Evolutionary conservation across 2,329 filamentous ascomycete genomes (phyloP).

Genomic region (Chrysoporthe puriensis): DNA sequence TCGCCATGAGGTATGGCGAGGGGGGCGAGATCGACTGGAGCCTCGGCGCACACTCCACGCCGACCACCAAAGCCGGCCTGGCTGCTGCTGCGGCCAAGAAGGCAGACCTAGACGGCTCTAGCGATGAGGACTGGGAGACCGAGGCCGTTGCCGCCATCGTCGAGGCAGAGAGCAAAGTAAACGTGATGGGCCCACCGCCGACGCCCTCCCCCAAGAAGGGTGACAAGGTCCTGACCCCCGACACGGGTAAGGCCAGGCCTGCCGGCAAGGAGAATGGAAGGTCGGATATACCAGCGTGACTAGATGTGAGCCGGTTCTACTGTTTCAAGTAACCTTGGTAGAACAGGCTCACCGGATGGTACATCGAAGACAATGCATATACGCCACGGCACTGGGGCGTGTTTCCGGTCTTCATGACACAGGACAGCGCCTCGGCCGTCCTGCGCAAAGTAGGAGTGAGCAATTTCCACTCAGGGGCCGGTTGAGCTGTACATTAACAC

Average conservation of each 20-base stretch:
- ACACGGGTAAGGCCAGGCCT: conserved; percentile 15
- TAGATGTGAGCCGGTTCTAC: conserved; percentile 29
- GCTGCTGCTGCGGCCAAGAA: conserved; percentile 30
- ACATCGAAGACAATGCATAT: conserved; percentile 7
- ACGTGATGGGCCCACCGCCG: conserved; percentile 28
- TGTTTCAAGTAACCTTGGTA: conserved; percentile 20
- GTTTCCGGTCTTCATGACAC: neutral
- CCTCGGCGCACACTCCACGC: conserved; percentile 43
- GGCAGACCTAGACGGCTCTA: conserved; percentile 19
- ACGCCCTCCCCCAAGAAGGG: conserved; percentile 27
- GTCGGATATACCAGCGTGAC: conserved; percentile 28
- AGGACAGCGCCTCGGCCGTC: neutral
- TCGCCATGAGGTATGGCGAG: conserved; percentile 76
- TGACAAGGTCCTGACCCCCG: conserved; percentile 14
- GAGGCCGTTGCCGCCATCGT: conserved; percentile 25
- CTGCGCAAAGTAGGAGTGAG: neutral
- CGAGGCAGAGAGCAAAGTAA: conserved; percentile 24
- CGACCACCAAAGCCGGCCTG: conserved; percentile 28
- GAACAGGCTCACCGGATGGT: conserved; percentile 24
- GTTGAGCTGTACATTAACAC: conserved; percentile 8
- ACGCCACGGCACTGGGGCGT: neutral
- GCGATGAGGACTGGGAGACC: conserved; percentile 26
- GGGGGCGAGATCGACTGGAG: conserved; percentile 87
- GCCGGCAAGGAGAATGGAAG: conserved; percentile 26
- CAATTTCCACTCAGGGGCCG: neutral